These are phyloP conservation scores for Sextonia rubra DNA, from an alignment of 164 flowering plant species.

Conservation along the genomic window DNA sequence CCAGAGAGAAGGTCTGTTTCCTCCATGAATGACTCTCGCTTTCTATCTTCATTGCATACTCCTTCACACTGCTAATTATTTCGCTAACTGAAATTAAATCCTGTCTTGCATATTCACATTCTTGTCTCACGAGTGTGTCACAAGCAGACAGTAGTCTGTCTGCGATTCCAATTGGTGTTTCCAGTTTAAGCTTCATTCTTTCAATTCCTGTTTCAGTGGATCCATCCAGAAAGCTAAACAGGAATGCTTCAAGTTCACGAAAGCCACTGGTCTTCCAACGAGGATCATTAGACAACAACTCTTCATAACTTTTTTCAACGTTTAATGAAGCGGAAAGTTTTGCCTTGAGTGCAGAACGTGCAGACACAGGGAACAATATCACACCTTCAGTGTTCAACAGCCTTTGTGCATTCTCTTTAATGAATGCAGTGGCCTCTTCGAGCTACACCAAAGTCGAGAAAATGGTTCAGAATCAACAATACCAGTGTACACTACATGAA, in stretches of 20 bases:
- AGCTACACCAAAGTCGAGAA: conserved; percentile 48
- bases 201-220: conserved; percentile 72
- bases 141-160: conserved; percentile 65
- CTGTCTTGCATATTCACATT: conserved; percentile 47
- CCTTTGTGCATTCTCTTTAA: conserved; percentile 59
- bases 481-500: not conserved
- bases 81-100: conserved; percentile 57
- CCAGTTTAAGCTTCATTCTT: conserved; percentile 88
- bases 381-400: conserved; percentile 72
- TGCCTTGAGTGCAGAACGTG: conserved; percentile 76
- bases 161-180: conserved; percentile 82
- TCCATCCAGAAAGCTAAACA: conserved; percentile 81
- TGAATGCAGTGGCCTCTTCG: conserved; percentile 78
- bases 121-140: conserved; percentile 52
- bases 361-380: conserved; percentile 77
- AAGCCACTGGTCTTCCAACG: conserved; percentile 42
- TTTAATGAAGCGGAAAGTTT: conserved; percentile 48
- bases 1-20: conserved; percentile 58
- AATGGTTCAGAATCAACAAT: conserved; percentile 3
- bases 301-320: conserved; percentile 17
- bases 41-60: conserved; percentile 61
- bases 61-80: conserved; percentile 48
- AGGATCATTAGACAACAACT: conserved; percentile 25
- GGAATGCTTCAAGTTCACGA: conserved; percentile 61
- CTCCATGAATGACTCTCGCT: conserved; percentile 73